Evolutionary conservation across 1,284 basidiomycete genomes (phyloP).

Genomic region (Sanghuangporus weigelae): DNA sequence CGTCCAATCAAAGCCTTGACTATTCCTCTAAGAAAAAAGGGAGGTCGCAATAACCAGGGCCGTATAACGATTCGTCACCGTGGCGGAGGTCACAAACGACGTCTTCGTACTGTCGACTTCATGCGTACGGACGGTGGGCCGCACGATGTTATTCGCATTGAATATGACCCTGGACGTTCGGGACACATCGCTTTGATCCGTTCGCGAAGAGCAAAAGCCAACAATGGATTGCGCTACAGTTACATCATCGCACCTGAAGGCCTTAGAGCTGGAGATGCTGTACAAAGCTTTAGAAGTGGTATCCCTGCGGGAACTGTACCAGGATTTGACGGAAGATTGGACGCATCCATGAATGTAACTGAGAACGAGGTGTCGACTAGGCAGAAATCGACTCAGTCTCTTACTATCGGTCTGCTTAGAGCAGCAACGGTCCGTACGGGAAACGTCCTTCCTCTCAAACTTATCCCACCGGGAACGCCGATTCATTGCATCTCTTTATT

Average conservation of each 20-base stretch:
- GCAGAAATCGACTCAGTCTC: constrained; percentile 45
- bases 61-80: constrained; percentile 85
- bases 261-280: constrained; percentile 81
- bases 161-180: constrained; percentile 93
- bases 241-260: constrained; percentile 94
- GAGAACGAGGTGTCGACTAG: constrained; percentile 19
- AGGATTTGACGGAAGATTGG: constrained; percentile 45
- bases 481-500: constrained; percentile 84
- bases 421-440: constrained; percentile 85
- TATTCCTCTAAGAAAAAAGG: constrained; percentile 75
- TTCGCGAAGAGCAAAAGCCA: constrained; percentile 44
- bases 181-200: constrained; percentile 91
- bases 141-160: constrained; percentile 88
- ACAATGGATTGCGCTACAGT: constrained; percentile 55
- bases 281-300: constrained; percentile 83
- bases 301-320: constrained; percentile 75
- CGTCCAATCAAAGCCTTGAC: constrained; percentile 83
- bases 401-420: constrained; percentile 85
- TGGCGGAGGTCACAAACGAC: constrained; percentile 88
- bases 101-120: constrained; percentile 89
- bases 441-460: constrained; percentile 87
- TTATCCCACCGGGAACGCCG: constrained; percentile 89
- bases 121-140: constrained; percentile 69
- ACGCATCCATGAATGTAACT: constrained; percentile 39
- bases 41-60: constrained; percentile 83